A percentile compares a stretch with the other conserved stretches of the same genome.
Evolutionary conservation across 768 basidiomycete species (phyloP).

Genomic region (Naematelia aurantialba): DNA sequence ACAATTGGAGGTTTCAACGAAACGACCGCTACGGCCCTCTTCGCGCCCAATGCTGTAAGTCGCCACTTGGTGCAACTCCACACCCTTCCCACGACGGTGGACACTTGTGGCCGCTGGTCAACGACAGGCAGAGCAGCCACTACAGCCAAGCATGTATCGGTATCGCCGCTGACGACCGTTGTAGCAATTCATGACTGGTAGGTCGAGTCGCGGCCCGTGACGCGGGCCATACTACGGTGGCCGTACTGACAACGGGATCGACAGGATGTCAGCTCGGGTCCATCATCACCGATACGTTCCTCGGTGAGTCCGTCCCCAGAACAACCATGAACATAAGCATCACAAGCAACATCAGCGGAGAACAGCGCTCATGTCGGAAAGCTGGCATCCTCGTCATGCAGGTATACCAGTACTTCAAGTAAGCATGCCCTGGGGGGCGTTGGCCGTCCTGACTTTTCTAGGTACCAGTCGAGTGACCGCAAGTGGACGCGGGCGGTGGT

Average conservation of each 20-base stretch:
- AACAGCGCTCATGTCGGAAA: too few relatives aligned
- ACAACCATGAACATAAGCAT: too few relatives aligned
- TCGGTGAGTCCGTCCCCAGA: conserved; percentile 9
- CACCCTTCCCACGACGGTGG: neutral
- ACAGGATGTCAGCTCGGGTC: conserved; percentile 29
- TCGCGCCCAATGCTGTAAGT: conserved; percentile 22
- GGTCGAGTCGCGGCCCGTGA: too few relatives aligned
- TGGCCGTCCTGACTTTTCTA: neutral
- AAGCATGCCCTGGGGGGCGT: neutral
- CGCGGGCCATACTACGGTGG: too few relatives aligned
- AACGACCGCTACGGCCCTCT: conserved; percentile 12
- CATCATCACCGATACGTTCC: conserved; percentile 25
- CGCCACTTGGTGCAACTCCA: neutral
- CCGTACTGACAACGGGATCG: too few relatives aligned
- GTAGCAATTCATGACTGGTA: conserved; percentile 22
- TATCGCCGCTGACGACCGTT: too few relatives aligned
- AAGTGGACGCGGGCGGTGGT: conserved; percentile 23
- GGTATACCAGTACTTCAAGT: conserved; percentile 25
- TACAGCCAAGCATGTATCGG: too few relatives aligned
- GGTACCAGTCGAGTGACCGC: conserved; percentile 23
- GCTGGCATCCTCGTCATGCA: conserved; percentile 27
- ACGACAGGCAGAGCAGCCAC: too few relatives aligned
- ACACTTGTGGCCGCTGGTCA: too few relatives aligned
- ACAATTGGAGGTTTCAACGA: conserved; percentile 19
- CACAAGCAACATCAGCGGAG: too few relatives aligned